A percentile compares a stretch with the other conserved stretches of the same genome.
These are phyloP conservation scores for Colletotrichum viniferum DNA, from an alignment of 2,329 filamentous ascomycete genomes.

Conservation along the genomic window DNA sequence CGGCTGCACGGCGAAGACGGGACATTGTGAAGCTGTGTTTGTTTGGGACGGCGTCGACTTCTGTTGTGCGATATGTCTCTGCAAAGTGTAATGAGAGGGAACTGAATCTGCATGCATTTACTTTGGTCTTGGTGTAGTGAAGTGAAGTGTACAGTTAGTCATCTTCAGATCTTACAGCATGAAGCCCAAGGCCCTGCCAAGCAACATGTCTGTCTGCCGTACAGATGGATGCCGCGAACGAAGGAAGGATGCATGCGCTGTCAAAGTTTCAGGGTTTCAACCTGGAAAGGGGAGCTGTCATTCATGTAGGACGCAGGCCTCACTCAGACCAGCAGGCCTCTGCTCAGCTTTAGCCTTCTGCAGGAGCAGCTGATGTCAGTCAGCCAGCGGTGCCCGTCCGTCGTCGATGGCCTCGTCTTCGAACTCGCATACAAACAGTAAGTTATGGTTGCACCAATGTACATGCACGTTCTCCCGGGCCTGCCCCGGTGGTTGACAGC, in stretches of 20 bases:
- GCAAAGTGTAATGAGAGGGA: background rate
- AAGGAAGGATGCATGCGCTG: background rate
- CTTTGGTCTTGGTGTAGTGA: background rate
- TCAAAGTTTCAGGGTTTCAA: background rate
- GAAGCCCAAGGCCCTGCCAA: background rate
- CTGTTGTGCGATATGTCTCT: background rate
- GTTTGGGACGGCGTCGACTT: background rate
- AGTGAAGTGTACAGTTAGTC: background rate
- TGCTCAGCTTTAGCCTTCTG: background rate
- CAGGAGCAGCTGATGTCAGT: background rate
- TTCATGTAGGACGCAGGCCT: background rate
- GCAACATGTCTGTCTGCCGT: background rate
- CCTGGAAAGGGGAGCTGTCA: background rate
- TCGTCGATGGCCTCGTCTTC: background rate
- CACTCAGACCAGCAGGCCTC: background rate
- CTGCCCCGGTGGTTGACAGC: constrained; percentile 1
- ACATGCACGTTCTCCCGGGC: background rate
- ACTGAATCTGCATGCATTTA: background rate
- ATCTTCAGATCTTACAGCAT: background rate
- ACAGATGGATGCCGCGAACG: background rate
- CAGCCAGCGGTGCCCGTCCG: background rate
- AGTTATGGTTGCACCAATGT: background rate
- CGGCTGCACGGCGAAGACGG: background rate
- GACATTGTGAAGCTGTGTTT: background rate
- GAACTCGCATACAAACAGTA: background rate